A percentile compares a stretch with the other conserved stretches of the same genome.
These are phyloP conservation scores for Bacidia gigantensis DNA, from an alignment of 495 filamentous ascomycete genomes.

Conservation along the genomic window DNA sequence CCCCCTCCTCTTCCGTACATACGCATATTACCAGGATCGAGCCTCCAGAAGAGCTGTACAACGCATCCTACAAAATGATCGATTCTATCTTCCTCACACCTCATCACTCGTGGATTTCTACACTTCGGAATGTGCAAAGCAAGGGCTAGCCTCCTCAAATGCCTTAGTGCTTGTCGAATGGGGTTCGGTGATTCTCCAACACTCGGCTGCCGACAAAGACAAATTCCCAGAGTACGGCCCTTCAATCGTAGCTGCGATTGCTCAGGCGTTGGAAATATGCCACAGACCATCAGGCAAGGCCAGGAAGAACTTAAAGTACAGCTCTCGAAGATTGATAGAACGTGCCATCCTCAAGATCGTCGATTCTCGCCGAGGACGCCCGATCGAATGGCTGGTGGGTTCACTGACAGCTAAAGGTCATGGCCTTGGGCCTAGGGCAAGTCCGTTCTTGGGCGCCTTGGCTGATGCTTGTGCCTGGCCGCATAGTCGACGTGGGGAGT, in stretches of 20 bases:
- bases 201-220: conserved; percentile 35
- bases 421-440: conserved; percentile 16
- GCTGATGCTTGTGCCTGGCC: conserved; percentile 52
- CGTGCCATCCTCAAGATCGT: conserved; percentile 38
- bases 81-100: conserved; percentile 33
- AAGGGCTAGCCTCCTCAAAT: conserved; percentile 57
- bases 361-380: conserved; percentile 28
- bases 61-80: conserved; percentile 53
- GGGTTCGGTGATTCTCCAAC: conserved; percentile 63
- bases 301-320: conserved; percentile 43
- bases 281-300: conserved; percentile 38
- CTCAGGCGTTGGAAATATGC: conserved; percentile 63
- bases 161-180: conserved; percentile 87
- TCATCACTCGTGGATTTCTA: conserved; percentile 20
- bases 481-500: conserved; percentile 39
- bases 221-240: conserved; percentile 53
- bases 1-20: conserved; percentile 65
- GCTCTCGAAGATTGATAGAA: conserved; percentile 57
- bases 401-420: conserved; percentile 50
- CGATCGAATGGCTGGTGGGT: conserved; percentile 48
- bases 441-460: conserved; percentile 60
- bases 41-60: conserved; percentile 69
- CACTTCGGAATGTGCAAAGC: conserved; percentile 54
- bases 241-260: conserved; percentile 46
- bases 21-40: conserved; percentile 76